Percentiles rank a stretch among this genome's conserved stretches.
phyloP scores from a whole-genome alignment of 768 basidiomycete genomes.

The Fibroporia radiculosa region DNA sequence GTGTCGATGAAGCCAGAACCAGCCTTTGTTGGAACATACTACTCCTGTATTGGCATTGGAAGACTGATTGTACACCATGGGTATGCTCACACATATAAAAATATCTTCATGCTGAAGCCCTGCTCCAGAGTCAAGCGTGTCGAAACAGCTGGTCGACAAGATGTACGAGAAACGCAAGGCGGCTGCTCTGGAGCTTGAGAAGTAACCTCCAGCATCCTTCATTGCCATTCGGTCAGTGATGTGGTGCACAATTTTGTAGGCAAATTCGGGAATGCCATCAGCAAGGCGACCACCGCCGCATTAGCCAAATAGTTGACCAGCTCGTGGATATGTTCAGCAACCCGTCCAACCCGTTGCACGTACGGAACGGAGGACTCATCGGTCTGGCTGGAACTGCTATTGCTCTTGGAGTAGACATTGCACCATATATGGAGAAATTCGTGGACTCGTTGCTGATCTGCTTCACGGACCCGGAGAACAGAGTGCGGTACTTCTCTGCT shows the following conservation, averaged over 20 bases:
- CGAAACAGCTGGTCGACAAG: constrained; percentile 83
- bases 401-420: constrained; percentile 86
- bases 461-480: constrained; percentile 90
- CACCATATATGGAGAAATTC: constrained; percentile 92
- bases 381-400: constrained; percentile 97
- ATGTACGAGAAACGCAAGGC: constrained; percentile 96
- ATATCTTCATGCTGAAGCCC: constrained; percentile 4
- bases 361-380: constrained; percentile 91
- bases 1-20: no score
- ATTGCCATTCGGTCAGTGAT: not conserved
- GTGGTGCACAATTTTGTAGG: constrained; percentile 27
- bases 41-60: no score
- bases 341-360: constrained; percentile 73
- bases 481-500: constrained; percentile 95
- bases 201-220: no score
- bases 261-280: constrained; percentile 83
- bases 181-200: constrained; percentile 92
- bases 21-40: no score
- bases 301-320: constrained; percentile 86
- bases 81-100: no score
- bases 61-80: constrained; percentile 12
- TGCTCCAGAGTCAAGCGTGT: constrained; percentile 60
- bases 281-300: constrained; percentile 73
- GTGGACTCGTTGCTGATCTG: constrained; percentile 82
- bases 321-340: constrained; percentile 92